Conservation (phyloP, 2,329 filamentous ascomycete genomes). For the Pseudovirgaria hyperparasitica region DNA sequence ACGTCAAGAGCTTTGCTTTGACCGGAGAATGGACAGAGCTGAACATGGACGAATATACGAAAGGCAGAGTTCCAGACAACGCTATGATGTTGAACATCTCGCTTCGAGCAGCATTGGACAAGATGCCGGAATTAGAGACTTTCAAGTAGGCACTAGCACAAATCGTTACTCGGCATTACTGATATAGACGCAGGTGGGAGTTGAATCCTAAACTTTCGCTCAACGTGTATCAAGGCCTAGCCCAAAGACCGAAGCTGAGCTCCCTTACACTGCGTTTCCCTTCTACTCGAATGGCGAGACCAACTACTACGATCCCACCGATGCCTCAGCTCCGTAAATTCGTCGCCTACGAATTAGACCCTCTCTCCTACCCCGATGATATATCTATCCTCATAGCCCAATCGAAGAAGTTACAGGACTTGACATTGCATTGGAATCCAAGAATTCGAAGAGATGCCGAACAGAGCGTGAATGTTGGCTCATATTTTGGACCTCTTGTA, state of each 20-base stretch:
- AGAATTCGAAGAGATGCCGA: constrained; percentile 48
- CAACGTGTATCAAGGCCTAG: constrained; percentile 45
- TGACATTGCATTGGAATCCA: constrained; percentile 48
- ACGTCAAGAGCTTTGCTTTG: constrained; percentile 41
- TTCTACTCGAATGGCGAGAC: constrained; percentile 42
- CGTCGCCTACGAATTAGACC: constrained; percentile 47
- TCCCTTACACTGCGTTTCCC: constrained; percentile 45
- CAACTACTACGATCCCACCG: constrained; percentile 41
- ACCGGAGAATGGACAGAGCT: constrained; percentile 45
- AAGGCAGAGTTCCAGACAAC: constrained; percentile 48
- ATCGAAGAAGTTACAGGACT: constrained; percentile 40
- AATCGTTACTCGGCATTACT: constrained; percentile 6
- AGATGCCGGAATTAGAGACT: constrained; percentile 40
- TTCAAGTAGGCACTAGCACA: constrained; percentile 32
- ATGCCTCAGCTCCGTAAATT: constrained; percentile 42
- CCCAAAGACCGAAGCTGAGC: constrained; percentile 35
- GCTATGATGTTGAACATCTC: constrained; percentile 51
- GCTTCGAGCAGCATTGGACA: constrained; percentile 45
- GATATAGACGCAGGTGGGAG: constrained; percentile 37
- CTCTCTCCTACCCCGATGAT: constrained; percentile 51
- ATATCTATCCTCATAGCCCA: constrained; percentile 42
- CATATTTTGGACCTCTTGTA: constrained; percentile 44
- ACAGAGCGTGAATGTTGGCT: constrained; percentile 40
- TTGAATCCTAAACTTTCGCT: constrained; percentile 47
- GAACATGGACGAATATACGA: constrained; percentile 44